phyloP scores from a whole-genome alignment of 2,329 filamentous ascomycete genomes.

The Thelonectria discophora region DNA sequence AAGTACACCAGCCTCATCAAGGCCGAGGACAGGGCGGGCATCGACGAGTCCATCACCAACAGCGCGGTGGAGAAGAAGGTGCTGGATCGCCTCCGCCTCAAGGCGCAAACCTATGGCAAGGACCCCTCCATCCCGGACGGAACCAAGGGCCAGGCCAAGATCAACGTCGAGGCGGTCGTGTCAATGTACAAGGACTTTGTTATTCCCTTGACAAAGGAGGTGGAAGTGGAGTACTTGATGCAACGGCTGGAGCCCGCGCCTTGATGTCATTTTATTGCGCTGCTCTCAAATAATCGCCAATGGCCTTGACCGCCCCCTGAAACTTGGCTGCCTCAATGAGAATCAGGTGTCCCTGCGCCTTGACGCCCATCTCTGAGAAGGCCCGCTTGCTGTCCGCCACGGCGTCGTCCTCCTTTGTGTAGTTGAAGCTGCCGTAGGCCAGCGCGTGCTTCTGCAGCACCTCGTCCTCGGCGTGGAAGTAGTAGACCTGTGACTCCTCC shows the following conservation, averaged over 20 bases:
- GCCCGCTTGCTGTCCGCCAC: conserved; percentile 91
- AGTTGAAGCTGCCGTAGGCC: conserved; percentile 76
- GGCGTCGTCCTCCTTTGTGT: conserved; percentile 82
- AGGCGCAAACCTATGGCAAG: conserved; percentile 92
- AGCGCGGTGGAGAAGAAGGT: conserved; percentile 89
- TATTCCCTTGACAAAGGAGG: conserved; percentile 96
- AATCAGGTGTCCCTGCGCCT: conserved; percentile 84
- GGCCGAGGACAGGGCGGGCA: conserved; percentile 79
- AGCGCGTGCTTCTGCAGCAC: conserved; percentile 79
- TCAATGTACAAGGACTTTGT: conserved; percentile 92
- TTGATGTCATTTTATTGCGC: conserved; percentile 49
- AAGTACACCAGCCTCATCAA: conserved; percentile 85
- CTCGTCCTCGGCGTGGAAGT: conserved; percentile 97
- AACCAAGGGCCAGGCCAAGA: conserved; percentile 73
- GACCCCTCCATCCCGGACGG: conserved; percentile 75
- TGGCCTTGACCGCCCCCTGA: conserved; percentile 75
- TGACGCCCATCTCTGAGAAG: conserved; percentile 92
- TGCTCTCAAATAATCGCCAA: conserved; percentile 76
- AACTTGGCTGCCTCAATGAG: conserved; percentile 85
- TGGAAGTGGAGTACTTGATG: conserved; percentile 98
- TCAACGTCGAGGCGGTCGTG: conserved; percentile 91
- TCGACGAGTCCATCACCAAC: conserved; percentile 92
- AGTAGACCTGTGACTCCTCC: conserved; percentile 72
- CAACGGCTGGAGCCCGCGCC: conserved; percentile 72
- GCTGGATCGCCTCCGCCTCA: conserved; percentile 83